phyloP scores from a whole-genome alignment of 2,329 filamentous ascomycete genomes.

The Cercospora zeae-maydis region DNA sequence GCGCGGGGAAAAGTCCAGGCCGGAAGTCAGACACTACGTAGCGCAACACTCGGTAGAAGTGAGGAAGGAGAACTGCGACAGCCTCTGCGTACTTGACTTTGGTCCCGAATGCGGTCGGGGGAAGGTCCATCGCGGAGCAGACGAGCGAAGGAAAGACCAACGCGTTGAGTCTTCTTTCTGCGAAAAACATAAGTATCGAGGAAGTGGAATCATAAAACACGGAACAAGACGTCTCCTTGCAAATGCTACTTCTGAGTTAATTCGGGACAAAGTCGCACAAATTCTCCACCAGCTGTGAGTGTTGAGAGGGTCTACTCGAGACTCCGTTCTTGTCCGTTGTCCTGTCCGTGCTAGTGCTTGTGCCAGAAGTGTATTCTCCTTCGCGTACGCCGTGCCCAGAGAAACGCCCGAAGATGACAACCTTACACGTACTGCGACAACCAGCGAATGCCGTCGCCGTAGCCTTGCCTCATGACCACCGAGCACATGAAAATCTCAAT shows the following conservation, averaged over 20 bases:
- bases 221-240: not conserved
- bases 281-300: not conserved
- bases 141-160: not conserved
- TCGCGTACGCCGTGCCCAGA: not conserved
- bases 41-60: not conserved
- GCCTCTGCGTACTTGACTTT: not conserved
- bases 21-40: not conserved
- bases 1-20: not conserved
- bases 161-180: not conserved
- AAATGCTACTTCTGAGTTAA: not conserved
- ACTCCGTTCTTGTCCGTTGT: not conserved
- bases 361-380: not conserved
- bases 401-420: not conserved
- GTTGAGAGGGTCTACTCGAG: not conserved
- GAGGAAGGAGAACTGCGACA: not conserved
- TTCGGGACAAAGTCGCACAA: not conserved
- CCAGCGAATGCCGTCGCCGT: slow-evolving; percentile 89
- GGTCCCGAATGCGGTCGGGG: not conserved
- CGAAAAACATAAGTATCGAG: not conserved
- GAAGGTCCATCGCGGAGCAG: not conserved
- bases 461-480: slow-evolving; percentile 93
- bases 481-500: slow-evolving; percentile 99
- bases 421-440: slow-evolving; percentile 78
- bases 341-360: not conserved
- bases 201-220: not conserved